Evolutionary conservation across 495 filamentous ascomycete genomes (phyloP).

Genomic region (Neurospora intermedia): DNA sequence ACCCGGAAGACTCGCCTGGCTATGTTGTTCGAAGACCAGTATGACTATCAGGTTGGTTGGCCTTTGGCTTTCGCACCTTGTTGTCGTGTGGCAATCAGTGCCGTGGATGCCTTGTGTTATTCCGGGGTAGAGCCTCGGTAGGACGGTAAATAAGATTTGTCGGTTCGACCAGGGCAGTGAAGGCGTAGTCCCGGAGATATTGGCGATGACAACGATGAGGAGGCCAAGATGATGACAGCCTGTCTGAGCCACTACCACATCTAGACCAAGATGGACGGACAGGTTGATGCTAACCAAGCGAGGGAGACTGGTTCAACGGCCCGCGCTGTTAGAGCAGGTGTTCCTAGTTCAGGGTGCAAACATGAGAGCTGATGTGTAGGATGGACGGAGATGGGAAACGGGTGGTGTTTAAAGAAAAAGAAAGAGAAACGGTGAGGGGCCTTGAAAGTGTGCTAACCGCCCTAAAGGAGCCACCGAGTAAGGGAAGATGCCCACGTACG

Average conservation of each 20-base stretch:
- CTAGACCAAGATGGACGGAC: neutral
- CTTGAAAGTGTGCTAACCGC: neutral
- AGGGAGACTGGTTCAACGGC: neutral
- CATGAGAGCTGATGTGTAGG: neutral
- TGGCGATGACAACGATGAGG: neutral
- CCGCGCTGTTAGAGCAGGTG: neutral
- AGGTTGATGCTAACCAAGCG: neutral
- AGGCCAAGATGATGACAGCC: neutral
- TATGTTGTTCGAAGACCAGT: neutral
- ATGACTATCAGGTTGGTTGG: neutral
- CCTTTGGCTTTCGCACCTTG: neutral
- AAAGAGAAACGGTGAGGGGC: neutral
- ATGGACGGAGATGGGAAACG: neutral
- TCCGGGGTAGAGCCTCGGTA: neutral
- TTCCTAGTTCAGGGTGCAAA: neutral
- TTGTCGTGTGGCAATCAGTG: neutral
- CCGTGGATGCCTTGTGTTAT: neutral
- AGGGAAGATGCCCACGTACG: neutral
- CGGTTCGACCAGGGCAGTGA: neutral
- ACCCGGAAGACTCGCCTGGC: neutral
- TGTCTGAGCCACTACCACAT: neutral
- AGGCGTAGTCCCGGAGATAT: neutral
- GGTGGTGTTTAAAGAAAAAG: neutral
- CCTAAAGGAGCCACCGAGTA: neutral
- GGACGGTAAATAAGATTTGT: neutral